Percentiles rank a stretch among this genome's conserved stretches.
These are phyloP conservation scores for Ambrosia trifida DNA, from an alignment of 129 eudicot species.

Conservation along the genomic window DNA sequence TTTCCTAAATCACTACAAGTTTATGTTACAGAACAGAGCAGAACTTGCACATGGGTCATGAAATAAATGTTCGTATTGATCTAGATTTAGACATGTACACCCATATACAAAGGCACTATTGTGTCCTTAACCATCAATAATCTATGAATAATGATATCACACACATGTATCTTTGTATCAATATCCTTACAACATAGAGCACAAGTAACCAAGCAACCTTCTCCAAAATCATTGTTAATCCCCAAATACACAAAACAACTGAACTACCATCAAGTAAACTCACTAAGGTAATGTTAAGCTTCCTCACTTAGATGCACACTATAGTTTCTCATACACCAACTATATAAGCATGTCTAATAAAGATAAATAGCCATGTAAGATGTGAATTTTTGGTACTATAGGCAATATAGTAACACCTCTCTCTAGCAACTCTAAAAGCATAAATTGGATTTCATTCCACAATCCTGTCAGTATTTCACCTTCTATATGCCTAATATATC, in stretches of 20 bases:
- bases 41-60: neutral
- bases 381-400: neutral
- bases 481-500: neutral
- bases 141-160: no score
- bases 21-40: neutral
- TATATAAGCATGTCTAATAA: neutral
- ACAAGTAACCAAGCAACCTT: neutral
- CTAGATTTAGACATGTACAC: neutral
- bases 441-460: slow-evolving; percentile 16
- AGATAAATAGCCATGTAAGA: neutral
- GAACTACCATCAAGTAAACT: neutral
- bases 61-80: no score
- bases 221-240: neutral
- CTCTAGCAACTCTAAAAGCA: neutral
- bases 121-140: no score
- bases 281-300: neutral
- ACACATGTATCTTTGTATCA: neutral
- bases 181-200: neutral
- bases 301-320: neutral
- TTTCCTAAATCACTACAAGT: neutral
- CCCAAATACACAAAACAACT: neutral
- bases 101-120: no score
- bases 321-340: neutral
- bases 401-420: neutral
- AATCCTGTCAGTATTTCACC: neutral